Evolutionary conservation across 768 basidiomycete genomes (phyloP).

Genomic region (Collybia nuda): DNA sequence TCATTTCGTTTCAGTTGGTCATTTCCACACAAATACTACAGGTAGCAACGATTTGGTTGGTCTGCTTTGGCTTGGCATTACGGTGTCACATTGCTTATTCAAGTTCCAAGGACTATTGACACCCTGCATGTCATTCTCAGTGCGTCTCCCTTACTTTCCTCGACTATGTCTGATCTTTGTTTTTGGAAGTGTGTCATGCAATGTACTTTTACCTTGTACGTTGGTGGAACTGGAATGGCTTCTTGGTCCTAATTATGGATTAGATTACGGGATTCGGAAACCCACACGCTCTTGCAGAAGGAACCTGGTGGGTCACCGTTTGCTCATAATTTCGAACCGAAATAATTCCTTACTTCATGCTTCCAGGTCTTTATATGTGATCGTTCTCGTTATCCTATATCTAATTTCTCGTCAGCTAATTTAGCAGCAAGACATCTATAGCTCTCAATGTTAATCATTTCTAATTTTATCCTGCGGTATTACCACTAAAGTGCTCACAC

Average conservation of each 20-base stretch:
- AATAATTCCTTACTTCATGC: not conserved
- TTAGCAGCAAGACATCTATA: slow-evolving; percentile 28
- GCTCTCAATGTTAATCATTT: slow-evolving; percentile 31
- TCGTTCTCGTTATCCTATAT: slow-evolving; percentile 7
- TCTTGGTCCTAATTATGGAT: not conserved
- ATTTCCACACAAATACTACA: slow-evolving; percentile 7
- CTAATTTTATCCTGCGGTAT: not conserved
- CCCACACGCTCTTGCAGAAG: slow-evolving; percentile 23
- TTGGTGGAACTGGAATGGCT: not conserved
- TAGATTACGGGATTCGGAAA: slow-evolving; percentile 40
- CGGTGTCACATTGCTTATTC: not conserved
- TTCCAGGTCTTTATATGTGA: slow-evolving; percentile 35
- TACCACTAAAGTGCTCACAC: not conserved
- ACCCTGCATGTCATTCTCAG: slow-evolving; percentile 40
- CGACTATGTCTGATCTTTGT: not conserved
- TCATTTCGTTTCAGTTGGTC: not conserved
- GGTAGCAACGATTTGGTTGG: slow-evolving; percentile 36
- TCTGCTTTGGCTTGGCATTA: not conserved
- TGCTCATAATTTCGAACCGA: not conserved
- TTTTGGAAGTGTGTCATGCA: slow-evolving; percentile 35
- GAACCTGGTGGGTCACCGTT: slow-evolving; percentile 33
- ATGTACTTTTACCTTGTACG: slow-evolving; percentile 43
- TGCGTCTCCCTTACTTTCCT: slow-evolving; percentile 17
- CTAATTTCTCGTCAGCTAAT: not conserved
- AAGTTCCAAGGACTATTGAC: slow-evolving; percentile 32